Evolutionary conservation across 345 rosid species (phyloP).

Genomic region (Ailanthus altissimus): DNA sequence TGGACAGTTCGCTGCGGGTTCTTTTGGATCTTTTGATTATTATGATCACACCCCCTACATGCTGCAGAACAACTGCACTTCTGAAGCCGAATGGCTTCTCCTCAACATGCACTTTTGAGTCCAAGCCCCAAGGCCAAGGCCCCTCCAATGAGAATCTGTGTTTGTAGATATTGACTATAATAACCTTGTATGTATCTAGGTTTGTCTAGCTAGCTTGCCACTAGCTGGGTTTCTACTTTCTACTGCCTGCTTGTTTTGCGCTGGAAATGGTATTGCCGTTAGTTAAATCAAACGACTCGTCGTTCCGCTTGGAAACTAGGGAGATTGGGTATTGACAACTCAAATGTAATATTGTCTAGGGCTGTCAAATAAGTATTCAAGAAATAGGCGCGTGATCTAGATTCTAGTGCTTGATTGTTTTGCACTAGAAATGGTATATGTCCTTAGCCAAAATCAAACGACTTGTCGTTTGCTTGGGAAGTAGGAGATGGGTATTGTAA

Average conservation of each 20-base stretch:
- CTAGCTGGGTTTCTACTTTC: not conserved
- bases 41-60: constrained; percentile 44
- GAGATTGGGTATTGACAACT: not conserved
- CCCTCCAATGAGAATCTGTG: not conserved
- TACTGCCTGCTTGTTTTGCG: constrained; percentile 12
- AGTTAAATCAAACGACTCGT: not conserved
- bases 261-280: constrained; percentile 2
- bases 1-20: constrained; percentile 23
- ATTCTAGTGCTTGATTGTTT: no score
- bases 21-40: constrained; percentile 42
- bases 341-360: no score
- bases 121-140: no score
- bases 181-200: not conserved
- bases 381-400: no score
- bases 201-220: not conserved
- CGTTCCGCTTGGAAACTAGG: not conserved
- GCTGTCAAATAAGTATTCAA: no score
- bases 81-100: constrained; percentile 57
- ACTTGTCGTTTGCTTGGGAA: no score
- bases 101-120: not conserved
- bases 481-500: not conserved
- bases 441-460: no score
- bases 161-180: constrained; percentile 11
- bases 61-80: constrained; percentile 37
- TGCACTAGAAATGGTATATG: no score